These are phyloP conservation scores for Fomes fomentarius DNA, from an alignment of 1,284 basidiomycete species.

Conservation along the genomic window DNA sequence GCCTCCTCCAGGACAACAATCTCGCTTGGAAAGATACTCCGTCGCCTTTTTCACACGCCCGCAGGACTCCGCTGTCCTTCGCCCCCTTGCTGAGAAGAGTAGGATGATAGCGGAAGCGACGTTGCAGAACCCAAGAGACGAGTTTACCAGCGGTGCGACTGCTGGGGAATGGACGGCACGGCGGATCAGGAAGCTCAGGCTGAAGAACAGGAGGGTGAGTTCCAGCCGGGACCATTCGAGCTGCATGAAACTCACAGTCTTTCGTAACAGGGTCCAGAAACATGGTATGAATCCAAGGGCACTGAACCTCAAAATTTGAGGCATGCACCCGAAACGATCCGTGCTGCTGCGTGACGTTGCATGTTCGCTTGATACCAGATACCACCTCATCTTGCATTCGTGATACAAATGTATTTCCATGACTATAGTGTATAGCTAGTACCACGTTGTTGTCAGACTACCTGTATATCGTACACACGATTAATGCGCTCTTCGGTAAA, in stretches of 20 bases:
- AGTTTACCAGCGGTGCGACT: conserved; percentile 44
- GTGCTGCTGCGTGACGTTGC: conserved; percentile 15
- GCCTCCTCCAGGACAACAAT: conserved; percentile 38
- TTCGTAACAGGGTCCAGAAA: conserved; percentile 25
- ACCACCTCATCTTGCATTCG: too few species aligned
- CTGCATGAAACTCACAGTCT: not conserved
- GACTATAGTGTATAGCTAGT: too few species aligned
- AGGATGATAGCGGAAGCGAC: conserved; percentile 45
- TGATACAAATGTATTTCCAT: too few species aligned
- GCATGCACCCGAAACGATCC: conserved; percentile 13
- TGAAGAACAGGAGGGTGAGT: conserved; percentile 45
- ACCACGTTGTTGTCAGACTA: not conserved
- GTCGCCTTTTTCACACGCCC: conserved; percentile 44
- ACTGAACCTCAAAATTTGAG: conserved; percentile 24
- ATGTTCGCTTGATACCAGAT: not conserved
- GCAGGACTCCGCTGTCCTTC: conserved; percentile 34
- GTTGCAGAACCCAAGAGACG: conserved; percentile 33
- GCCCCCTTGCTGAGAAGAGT: conserved; percentile 47
- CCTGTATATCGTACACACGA: too few species aligned
- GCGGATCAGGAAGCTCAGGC: conserved; percentile 48
- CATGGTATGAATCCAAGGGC: conserved; percentile 29
- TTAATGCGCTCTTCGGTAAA: too few species aligned
- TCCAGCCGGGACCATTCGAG: not conserved
- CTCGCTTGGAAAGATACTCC: conserved; percentile 36
- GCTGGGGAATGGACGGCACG: conserved; percentile 52